Base-by-base conservation (phyloP, 2,329 filamentous ascomycete genomes). In the Alternaria incomplexa region DNA sequence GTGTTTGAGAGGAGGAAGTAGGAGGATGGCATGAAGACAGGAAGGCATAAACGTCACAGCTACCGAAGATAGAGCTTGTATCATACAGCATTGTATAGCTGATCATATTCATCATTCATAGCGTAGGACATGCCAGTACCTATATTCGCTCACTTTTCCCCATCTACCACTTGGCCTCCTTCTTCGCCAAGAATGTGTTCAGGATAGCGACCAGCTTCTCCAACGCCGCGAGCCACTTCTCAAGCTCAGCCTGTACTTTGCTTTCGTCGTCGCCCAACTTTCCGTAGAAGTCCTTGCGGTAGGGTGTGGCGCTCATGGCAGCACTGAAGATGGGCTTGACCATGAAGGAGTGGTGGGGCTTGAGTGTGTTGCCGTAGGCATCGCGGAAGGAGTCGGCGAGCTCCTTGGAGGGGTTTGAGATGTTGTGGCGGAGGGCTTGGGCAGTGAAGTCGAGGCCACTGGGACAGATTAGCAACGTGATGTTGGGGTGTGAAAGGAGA, bases 401-500 rank as follows among this genome's bases (percentile, higher is more conserved):
- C 83, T 97, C 93, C 77, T 93, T 88, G 69, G 79, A 72, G 57
- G 87, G 77, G 76, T 91, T 89, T 75, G 86, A 81, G 68, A 93
- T 75, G 84, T 97, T 97, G 79, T 90, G 86, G 77, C 89, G 88
- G 66, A 99, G 89, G 63, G 92, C 92, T 80, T 93, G 89, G 77
- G 90, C 89, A 69, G 95, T 98, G 85, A 99, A 99, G 78, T 97
- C 93, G 76, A 98, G 91, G 64, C 91, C 96, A 66, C 94, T 97
- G 73, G 10, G 4, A 46, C 13, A 45, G 3, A 15, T 15, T 45
- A 20, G 12, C n/a, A 13, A 17, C 6, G 17, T 17, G 17, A 46
- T 28, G 9, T 5, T 36, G 25, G 25, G 64, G 54, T 46, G 40
- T 40, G n/a, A 9, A 51, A 48, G 58, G 59, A 54, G 11, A 12